Percentiles rank a stretch among this genome's conserved stretches.
Evolutionary conservation across 2,329 filamentous ascomycete species (phyloP).

Genomic region (Colletotrichum scovillei): DNA sequence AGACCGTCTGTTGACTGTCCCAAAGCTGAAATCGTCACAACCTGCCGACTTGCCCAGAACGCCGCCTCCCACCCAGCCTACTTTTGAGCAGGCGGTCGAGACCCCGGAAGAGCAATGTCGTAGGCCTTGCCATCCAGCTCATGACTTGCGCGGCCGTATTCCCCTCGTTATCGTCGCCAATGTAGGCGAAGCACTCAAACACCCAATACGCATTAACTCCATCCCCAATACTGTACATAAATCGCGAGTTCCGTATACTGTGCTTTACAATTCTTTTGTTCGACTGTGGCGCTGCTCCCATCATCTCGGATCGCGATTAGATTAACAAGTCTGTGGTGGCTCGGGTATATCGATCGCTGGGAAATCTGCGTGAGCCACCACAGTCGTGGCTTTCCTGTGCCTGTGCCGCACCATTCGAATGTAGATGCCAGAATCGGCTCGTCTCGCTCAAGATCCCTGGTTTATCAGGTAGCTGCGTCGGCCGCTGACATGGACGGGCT

Average conservation of each 20-base stretch:
- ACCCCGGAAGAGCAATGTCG: slow-evolving; percentile 18
- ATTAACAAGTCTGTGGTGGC: slow-evolving; percentile 18
- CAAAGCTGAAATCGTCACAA: slow-evolving; percentile 23
- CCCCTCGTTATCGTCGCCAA: slow-evolving; percentile 12
- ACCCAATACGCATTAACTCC: slow-evolving; percentile 33
- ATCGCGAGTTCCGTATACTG: slow-evolving; percentile 31
- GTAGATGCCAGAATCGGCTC: neutral
- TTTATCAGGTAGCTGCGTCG: slow-evolving; percentile 41
- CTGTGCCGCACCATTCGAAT: neutral
- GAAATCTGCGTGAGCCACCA: slow-evolving; percentile 16
- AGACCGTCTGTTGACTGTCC: slow-evolving; percentile 8
- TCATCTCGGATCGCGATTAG: slow-evolving; percentile 17
- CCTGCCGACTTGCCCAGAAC: slow-evolving; percentile 25
- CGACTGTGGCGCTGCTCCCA: slow-evolving; percentile 4
- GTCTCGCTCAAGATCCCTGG: neutral
- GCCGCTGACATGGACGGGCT: slow-evolving; percentile 47
- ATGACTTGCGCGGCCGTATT: slow-evolving; percentile 18
- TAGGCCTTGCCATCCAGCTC: slow-evolving; percentile 14
- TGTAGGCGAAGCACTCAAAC: slow-evolving; percentile 17
- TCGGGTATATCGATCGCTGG: slow-evolving; percentile 32
- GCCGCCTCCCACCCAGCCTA: slow-evolving; percentile 24
- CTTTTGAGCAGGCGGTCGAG: slow-evolving; percentile 4
- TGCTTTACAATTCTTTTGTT: slow-evolving; percentile 30
- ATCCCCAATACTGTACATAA: slow-evolving; percentile 34
- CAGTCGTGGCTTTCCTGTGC: neutral